These are phyloP conservation scores for Penicillium maclennaniae DNA, from an alignment of 495 filamentous ascomycete genomes.

Conservation along the genomic window DNA sequence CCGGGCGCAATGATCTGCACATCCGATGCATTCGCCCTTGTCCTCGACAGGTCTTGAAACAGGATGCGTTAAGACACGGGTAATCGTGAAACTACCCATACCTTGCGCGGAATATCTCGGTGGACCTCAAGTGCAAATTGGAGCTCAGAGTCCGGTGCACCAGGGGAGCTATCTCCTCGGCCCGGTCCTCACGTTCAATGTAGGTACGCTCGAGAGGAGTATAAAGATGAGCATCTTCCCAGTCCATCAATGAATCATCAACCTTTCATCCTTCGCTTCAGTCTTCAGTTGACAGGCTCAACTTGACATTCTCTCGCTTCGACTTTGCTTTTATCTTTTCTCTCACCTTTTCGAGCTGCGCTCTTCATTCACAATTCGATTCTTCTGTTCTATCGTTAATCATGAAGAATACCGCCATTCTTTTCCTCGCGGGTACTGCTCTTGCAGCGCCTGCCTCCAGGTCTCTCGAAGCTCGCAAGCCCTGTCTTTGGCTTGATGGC, in stretches of 20 bases:
- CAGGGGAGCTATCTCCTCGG: neutral
- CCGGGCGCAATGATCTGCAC: neutral
- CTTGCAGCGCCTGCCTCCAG: constrained; percentile 14
- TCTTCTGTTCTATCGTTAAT: constrained; percentile 7
- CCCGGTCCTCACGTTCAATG: neutral
- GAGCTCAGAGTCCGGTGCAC: neutral
- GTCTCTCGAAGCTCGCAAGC: constrained; percentile 14
- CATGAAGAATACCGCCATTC: constrained; percentile 16
- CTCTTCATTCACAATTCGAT: neutral
- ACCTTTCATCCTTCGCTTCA: constrained; percentile 1
- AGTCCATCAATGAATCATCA: neutral
- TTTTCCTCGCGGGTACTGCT: constrained; percentile 15
- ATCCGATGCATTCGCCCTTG: neutral
- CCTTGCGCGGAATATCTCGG: neutral
- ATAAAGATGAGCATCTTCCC: constrained; percentile 11
- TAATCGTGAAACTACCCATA: constrained; percentile 10
- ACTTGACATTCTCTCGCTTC: constrained; percentile 8
- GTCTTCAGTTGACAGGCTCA: constrained; percentile 19
- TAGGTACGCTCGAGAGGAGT: constrained; percentile 3
- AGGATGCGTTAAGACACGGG: constrained; percentile 9
- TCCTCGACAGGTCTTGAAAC: constrained; percentile 8
- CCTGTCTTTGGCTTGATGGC: constrained; percentile 9
- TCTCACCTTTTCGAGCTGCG: neutral
- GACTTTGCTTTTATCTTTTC: neutral
- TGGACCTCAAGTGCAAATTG: neutral